phyloP scores from a whole-genome alignment of 352 stramenopile genomes.

The Aphanomyces astaci region DNA sequence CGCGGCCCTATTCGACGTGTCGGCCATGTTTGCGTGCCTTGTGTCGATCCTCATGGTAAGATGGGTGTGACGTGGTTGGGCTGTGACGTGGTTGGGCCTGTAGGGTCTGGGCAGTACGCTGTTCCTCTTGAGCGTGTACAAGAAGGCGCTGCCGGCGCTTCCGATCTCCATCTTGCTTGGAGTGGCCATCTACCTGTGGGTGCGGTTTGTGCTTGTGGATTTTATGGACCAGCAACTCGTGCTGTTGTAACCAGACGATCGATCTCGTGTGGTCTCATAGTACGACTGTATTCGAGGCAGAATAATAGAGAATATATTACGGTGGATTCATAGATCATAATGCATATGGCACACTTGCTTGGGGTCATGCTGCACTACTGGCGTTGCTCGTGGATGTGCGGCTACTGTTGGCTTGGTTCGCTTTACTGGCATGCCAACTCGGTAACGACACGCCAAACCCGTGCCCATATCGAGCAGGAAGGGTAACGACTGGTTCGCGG shows the following conservation, averaged over 20 bases:
- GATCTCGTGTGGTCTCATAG: too few relatives aligned
- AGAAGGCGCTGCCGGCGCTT: slow-evolving; percentile 93
- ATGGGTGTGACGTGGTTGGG: background rate
- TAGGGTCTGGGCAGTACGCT: slow-evolving; percentile 90
- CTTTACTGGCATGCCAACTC: background rate
- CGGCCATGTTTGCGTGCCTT: slow-evolving; percentile 90
- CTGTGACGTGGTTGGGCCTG: slow-evolving; percentile 7
- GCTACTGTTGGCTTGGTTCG: background rate
- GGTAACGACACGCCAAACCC: background rate
- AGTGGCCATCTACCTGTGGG: slow-evolving; percentile 75
- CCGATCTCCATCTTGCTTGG: slow-evolving; percentile 90
- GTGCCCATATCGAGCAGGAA: too few relatives aligned
- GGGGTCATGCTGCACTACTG: background rate
- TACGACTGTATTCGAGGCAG: too few relatives aligned
- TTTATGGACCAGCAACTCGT: slow-evolving; percentile 40
- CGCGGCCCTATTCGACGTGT: slow-evolving; percentile 93
- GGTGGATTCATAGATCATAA: too few relatives aligned
- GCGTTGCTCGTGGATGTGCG: background rate
- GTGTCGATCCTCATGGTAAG: slow-evolving; percentile 88
- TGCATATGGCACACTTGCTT: too few relatives aligned
- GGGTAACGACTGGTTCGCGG: too few relatives aligned
- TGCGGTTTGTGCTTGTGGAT: slow-evolving; percentile 58
- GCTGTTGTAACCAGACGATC: background rate
- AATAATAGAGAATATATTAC: background rate
- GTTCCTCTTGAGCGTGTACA: slow-evolving; percentile 92